Evolutionary conservation across 2,329 filamentous ascomycete genomes (phyloP), one percentile per base, ranked within the genome.

Genomic region (Xenoacremonium recifei): DNA sequence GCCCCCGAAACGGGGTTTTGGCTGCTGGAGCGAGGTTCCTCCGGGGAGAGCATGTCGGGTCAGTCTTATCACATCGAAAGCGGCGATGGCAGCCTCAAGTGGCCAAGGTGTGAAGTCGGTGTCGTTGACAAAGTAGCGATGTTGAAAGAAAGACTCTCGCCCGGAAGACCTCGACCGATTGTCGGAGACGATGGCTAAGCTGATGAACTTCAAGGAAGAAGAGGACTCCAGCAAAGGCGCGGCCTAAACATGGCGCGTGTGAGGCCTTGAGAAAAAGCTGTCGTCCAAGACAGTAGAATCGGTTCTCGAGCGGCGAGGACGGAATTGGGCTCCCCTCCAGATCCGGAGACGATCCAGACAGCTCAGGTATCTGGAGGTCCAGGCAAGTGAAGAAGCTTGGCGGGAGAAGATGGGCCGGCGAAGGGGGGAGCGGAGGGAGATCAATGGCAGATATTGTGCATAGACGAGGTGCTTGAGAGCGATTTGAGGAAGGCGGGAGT

Each of bases 41-140:
- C 58, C 39, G 57, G 52, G 37, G 58, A 51, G 46, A 52, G 59
- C 62, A 66, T 66, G 45, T 62, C 62, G 63, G 44, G 48, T 35
- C 42, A 42, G 40, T 40, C 35, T 45, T 45, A 40, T 56, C 51
- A 48, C 50, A 58, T 55, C 42, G 49, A 47, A 46, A 45, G 31
- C 35, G 13, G 16, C 32, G 45, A 39, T 43, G 21, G 45, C 36
- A 39, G 40, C n/a, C 50, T 33, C 40, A 21, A 35, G 39, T 41
- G 39, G 16, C 32, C 5, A 10, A n/a, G 16, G 32, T 19, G 12
- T n/a, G n/a, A n/a, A n/a, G n/a, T n/a, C 5, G 11, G 17, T 34
- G 16, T 34, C 17, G 11, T 34, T 19, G 17, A 9, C 32, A 15
- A 34, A 19, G 30, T 18, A 18, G 11, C 10, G 23, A 27, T 7